A percentile compares a stretch with the other conserved stretches of the same genome.
phyloP scores from a whole-genome alignment of 257 asterid genomes.

The Cynanchum wilfordii region DNA sequence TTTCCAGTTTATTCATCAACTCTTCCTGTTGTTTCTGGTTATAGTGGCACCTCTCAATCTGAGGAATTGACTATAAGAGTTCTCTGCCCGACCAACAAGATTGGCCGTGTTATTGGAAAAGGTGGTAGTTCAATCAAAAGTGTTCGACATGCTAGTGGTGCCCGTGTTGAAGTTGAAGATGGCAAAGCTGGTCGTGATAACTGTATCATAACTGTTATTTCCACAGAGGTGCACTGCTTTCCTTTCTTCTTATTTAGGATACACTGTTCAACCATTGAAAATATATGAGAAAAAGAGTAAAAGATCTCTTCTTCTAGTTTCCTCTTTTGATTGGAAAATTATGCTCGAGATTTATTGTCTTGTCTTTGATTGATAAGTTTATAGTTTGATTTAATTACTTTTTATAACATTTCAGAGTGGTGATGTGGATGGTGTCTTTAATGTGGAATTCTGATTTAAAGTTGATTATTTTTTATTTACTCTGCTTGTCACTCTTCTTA shows the following conservation, averaged over 20 bases:
- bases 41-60: constrained; percentile 44
- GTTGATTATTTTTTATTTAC: neutral
- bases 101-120: constrained; percentile 93
- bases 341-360: neutral
- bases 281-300: neutral
- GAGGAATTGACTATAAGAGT: constrained; percentile 69
- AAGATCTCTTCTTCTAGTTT: neutral
- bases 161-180: constrained; percentile 83
- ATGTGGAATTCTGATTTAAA: neutral
- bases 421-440: neutral
- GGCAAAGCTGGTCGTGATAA: constrained; percentile 57
- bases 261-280: neutral
- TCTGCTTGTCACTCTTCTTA: neutral
- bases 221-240: constrained; percentile 60
- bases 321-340: neutral
- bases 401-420: neutral
- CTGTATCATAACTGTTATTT: constrained; percentile 64
- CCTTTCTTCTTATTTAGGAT: neutral
- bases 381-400: neutral
- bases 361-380: neutral
- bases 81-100: constrained; percentile 65
- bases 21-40: constrained; percentile 76
- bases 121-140: constrained; percentile 74
- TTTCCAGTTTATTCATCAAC: constrained; percentile 80
- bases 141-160: constrained; percentile 84